These are phyloP conservation scores for Ustilago shanxiensis DNA, from an alignment of 1,284 basidiomycete species.

Conservation along the genomic window DNA sequence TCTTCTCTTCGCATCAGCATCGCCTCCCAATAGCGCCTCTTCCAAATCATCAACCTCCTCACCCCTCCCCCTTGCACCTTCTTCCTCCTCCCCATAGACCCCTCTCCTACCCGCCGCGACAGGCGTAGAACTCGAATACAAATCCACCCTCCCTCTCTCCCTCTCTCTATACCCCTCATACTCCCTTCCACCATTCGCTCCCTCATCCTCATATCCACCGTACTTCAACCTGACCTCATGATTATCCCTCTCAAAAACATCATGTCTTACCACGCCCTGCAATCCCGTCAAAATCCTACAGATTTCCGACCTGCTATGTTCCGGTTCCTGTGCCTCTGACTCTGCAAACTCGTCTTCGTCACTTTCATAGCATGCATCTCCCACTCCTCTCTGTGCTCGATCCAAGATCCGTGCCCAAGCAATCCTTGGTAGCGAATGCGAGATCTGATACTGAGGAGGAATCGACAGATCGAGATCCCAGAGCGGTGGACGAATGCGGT, in stretches of 20 bases:
- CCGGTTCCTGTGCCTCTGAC: conserved; percentile 51
- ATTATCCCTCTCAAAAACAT: conserved; percentile 44
- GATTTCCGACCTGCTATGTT: conserved; percentile 50
- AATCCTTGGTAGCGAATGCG: conserved; percentile 39
- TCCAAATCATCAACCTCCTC: conserved; percentile 35
- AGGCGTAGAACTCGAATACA: conserved; percentile 33
- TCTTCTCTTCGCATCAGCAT: conserved; percentile 13
- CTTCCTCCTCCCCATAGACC: conserved; percentile 14
- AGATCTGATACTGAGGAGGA: conserved; percentile 24
- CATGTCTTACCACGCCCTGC: conserved; percentile 35
- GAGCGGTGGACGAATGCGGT: conserved; percentile 41
- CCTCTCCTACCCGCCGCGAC: conserved; percentile 8
- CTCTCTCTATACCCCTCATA: conserved; percentile 10
- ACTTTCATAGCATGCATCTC: conserved; percentile 64
- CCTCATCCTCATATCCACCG: conserved; percentile 18
- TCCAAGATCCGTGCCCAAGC: conserved; percentile 64
- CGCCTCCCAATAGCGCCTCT: conserved; percentile 33
- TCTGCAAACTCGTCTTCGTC: conserved; percentile 59
- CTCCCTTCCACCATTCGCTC: neutral
- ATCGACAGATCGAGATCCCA: conserved; percentile 55
- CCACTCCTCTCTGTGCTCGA: conserved; percentile 59
- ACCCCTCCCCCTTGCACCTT: neutral
- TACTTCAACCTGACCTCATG: conserved; percentile 31
- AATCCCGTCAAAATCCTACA: conserved; percentile 51
- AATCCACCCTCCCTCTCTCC: conserved; percentile 10